phyloP scores from a whole-genome alignment of 2,329 filamentous ascomycete species.

The Fusarium nematophilum region DNA sequence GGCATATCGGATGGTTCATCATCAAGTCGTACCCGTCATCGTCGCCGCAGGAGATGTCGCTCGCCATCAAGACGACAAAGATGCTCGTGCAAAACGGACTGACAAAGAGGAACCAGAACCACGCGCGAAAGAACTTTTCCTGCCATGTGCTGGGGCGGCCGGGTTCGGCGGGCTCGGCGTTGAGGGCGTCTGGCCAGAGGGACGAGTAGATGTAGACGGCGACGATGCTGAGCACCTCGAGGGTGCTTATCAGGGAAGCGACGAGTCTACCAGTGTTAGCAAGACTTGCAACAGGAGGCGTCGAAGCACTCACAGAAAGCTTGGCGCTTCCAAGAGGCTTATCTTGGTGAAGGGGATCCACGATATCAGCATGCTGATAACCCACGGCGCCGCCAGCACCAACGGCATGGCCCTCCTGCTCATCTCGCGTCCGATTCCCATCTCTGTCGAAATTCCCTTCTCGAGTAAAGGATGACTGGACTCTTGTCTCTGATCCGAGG shows the following conservation, averaged over 20 bases:
- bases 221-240: constrained; percentile 32
- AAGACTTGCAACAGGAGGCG: too few relatives aligned
- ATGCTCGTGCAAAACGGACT: constrained; percentile 22
- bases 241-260: constrained; percentile 24
- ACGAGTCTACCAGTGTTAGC: constrained; percentile 17
- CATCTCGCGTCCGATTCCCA: constrained; percentile 5
- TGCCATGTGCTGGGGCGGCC: constrained; percentile 2
- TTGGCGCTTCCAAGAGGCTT: constrained; percentile 16
- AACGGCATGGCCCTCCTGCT: constrained; percentile 17
- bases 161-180: background rate
- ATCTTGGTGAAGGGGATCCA: constrained; percentile 34
- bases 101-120: constrained; percentile 34
- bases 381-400: constrained; percentile 28
- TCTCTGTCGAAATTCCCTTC: background rate
- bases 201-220: constrained; percentile 27
- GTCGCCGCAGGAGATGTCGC: constrained; percentile 32
- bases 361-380: constrained; percentile 29
- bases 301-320: constrained; percentile 23
- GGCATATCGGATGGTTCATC: constrained; percentile 31
- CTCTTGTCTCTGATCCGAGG: background rate
- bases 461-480: background rate
- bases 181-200: constrained; percentile 1
- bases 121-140: constrained; percentile 18
- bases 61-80: constrained; percentile 28
- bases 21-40: constrained; percentile 14